Evolutionary conservation across 208 protist species (phyloP).

Genomic region (Leishmania turanica): DNA sequence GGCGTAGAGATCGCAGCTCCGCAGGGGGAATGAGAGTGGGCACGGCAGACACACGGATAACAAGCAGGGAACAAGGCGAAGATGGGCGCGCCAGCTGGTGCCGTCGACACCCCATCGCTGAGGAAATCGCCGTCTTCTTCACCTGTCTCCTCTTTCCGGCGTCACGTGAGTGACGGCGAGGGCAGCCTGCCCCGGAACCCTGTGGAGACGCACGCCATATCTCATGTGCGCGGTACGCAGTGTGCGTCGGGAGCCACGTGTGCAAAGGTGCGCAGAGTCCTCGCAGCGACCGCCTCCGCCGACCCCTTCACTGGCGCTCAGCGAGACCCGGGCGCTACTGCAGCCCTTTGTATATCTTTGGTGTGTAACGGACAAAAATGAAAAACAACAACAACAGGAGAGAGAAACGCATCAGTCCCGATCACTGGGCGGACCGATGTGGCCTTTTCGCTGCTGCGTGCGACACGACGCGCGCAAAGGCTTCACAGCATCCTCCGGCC

Average conservation of each 20-base stretch:
- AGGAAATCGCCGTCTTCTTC: not conserved
- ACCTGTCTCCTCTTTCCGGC: too few species aligned
- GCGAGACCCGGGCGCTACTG: not conserved
- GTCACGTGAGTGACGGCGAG: not conserved
- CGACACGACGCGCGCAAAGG: not conserved
- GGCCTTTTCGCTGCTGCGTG: not conserved
- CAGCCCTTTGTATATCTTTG: not conserved
- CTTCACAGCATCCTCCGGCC: not conserved
- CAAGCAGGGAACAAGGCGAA: not conserved
- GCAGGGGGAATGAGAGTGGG: not conserved
- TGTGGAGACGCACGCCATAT: too few species aligned
- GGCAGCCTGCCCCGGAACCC: too few species aligned
- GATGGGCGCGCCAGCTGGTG: not conserved
- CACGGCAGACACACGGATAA: not conserved
- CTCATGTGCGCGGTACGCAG: not conserved
- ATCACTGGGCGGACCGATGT: not conserved
- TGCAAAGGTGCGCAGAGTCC: not conserved
- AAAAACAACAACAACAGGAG: constrained; percentile 12
- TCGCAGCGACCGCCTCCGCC: not conserved
- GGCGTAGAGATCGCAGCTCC: too few species aligned
- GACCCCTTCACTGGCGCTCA: not conserved
- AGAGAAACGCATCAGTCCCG: not conserved
- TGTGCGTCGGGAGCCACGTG: not conserved
- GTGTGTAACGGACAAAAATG: not conserved
- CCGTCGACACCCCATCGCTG: too few species aligned